Conservation (phyloP, 305 asterid genomes). For the Withania somnifera region DNA sequence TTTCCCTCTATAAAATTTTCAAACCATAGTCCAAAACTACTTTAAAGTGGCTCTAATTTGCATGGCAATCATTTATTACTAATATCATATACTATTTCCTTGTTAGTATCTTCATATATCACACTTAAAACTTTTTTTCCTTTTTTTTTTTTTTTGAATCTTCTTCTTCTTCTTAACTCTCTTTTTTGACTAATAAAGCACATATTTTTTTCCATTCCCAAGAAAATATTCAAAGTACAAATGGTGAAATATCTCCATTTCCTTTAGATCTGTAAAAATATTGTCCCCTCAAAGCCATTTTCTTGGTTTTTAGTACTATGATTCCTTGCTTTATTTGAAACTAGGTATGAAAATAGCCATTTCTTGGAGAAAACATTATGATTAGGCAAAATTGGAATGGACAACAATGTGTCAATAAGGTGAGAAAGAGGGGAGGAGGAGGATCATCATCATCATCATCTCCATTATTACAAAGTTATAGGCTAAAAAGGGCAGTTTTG, state of each 20-base stretch:
- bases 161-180: neutral
- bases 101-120: neutral
- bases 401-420: conserved; percentile 53
- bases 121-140: neutral
- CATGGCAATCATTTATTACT: conserved; percentile 48
- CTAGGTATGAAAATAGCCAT: neutral
- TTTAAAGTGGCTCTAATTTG: conserved; percentile 35
- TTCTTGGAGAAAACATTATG: conserved; percentile 17
- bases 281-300: neutral
- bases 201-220: conserved; percentile 4
- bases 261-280: conserved; percentile 1
- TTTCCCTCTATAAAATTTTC: conserved; percentile 62
- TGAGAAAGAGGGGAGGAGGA: conserved; percentile 72
- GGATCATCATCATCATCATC: conserved; percentile 78
- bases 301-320: neutral
- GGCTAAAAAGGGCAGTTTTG: conserved; percentile 59
- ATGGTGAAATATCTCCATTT: neutral
- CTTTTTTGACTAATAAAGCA: conserved; percentile 4
- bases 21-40: conserved; percentile 36
- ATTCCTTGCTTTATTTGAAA: too few species aligned
- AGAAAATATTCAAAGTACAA: conserved; percentile 8
- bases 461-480: conserved; percentile 44
- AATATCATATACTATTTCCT: too few species aligned
- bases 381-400: conserved; percentile 40
- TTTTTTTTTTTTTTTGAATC: conserved; percentile 7